A percentile compares a stretch with the other conserved stretches of the same genome.
phyloP scores from a whole-genome alignment of 2,329 filamentous ascomycete species.

The Cordyceps fumosorosea region DNA sequence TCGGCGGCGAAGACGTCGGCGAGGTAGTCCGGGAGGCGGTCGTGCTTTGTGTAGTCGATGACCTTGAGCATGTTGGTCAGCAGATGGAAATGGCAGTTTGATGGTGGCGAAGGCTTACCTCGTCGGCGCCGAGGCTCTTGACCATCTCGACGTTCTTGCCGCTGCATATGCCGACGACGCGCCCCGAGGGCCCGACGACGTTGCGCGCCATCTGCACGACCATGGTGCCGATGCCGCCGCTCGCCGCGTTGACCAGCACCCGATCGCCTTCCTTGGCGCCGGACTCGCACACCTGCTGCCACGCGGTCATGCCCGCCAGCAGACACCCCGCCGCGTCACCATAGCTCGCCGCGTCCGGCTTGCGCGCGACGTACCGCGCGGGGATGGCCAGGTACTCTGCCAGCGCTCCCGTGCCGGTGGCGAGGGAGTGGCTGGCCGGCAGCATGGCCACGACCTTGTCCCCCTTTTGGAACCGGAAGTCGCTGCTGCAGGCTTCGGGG shows the following conservation, averaged over 20 bases:
- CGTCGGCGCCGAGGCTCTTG: conserved; percentile 39
- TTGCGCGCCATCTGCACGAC: conserved; percentile 37
- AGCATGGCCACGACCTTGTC: conserved; percentile 33
- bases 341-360: conserved; percentile 24
- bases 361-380: conserved; percentile 26
- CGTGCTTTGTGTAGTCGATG: conserved; percentile 35
- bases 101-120: conserved; percentile 25
- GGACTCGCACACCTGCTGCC: conserved; percentile 32
- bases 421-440: conserved; percentile 25
- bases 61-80: conserved; percentile 22
- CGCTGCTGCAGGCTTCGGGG: conserved; percentile 14
- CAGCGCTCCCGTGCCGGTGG: conserved; percentile 32
- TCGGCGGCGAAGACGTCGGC: conserved; percentile 22
- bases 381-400: conserved; percentile 33
- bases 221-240: conserved; percentile 43
- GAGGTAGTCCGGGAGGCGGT: conserved; percentile 30
- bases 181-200: conserved; percentile 33
- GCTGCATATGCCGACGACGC: conserved; percentile 43
- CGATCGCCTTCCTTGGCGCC: conserved; percentile 30
- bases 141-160: conserved; percentile 40
- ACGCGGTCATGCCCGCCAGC: conserved; percentile 33
- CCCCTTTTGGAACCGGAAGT: conserved; percentile 23
- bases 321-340: conserved; percentile 31
- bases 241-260: conserved; percentile 44
- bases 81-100: not conserved